These are phyloP conservation scores for Xylaria scruposa DNA, from an alignment of 495 filamentous ascomycete genomes.

Conservation along the genomic window DNA sequence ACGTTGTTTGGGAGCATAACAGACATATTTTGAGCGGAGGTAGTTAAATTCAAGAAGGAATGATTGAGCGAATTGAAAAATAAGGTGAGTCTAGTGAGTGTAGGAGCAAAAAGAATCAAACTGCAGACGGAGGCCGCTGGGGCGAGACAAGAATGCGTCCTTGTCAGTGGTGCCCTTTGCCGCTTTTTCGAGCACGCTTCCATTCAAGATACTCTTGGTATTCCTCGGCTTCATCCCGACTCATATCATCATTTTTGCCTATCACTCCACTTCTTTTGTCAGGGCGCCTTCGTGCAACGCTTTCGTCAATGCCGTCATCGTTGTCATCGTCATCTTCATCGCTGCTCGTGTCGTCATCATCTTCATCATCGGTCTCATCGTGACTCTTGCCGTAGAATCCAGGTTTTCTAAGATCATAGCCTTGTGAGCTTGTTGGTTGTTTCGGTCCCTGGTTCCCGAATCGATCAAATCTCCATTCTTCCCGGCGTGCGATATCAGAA, in stretches of 20 bases:
- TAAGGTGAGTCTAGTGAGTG: neutral
- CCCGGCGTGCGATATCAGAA: slow-evolving; percentile 29
- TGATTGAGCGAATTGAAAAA: neutral
- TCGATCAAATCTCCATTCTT: slow-evolving; percentile 26
- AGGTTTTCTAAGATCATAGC: slow-evolving; percentile 7
- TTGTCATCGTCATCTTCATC: neutral
- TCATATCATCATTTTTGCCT: neutral
- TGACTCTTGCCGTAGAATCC: neutral
- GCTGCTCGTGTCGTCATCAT: slow-evolving; percentile 11
- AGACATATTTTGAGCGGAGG: neutral
- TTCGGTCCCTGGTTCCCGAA: slow-evolving; percentile 6
- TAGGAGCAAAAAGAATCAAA: neutral
- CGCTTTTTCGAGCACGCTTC: slow-evolving; percentile 1
- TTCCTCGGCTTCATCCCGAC: neutral
- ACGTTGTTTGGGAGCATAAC: too few relatives aligned
- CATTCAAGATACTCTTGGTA: slow-evolving; percentile 4
- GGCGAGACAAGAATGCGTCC: neutral
- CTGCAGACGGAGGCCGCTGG: neutral
- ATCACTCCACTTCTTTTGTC: neutral
- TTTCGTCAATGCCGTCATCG: neutral
- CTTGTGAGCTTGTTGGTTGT: neutral
- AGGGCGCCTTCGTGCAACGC: neutral
- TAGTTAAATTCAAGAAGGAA: neutral
- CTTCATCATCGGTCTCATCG: neutral
- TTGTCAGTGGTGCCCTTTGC: neutral